These are phyloP conservation scores for Colletotrichum gigasporum DNA, from an alignment of 2,329 filamentous ascomycete species.

Conservation along the genomic window DNA sequence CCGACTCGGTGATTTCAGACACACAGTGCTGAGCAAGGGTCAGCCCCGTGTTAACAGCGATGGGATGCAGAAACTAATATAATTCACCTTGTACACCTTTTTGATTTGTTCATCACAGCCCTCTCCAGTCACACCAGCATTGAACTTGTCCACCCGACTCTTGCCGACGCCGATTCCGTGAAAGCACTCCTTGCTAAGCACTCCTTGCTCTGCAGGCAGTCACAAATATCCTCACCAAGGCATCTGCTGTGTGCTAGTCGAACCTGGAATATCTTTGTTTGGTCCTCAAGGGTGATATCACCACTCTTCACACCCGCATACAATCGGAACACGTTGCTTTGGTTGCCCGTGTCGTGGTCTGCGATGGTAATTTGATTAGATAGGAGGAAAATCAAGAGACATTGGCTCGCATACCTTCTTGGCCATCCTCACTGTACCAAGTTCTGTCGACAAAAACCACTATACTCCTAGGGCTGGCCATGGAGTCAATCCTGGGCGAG, in stretches of 20 bases:
- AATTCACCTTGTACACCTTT: conserved; percentile 34
- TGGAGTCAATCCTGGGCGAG: no score
- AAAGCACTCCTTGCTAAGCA: neutral
- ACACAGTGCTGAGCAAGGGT: conserved; percentile 5
- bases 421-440: conserved; percentile 11
- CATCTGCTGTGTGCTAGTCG: no score
- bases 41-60: no score
- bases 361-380: neutral
- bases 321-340: conserved; percentile 7
- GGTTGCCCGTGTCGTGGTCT: conserved; percentile 4
- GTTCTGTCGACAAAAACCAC: conserved; percentile 16
- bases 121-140: conserved; percentile 30
- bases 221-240: no score
- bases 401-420: no score
- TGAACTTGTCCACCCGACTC: conserved; percentile 31
- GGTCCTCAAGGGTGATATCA: neutral
- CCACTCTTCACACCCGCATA: conserved; percentile 7
- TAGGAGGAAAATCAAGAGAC: no score
- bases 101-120: conserved; percentile 33
- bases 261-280: neutral
- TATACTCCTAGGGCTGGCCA: no score
- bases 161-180: conserved; percentile 34
- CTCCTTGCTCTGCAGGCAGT: no score
- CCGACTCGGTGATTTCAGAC: conserved; percentile 8
- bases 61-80: no score